These are phyloP conservation scores for Alternaria brassicae DNA, from an alignment of 2,329 filamentous ascomycete genomes.

Conservation along the genomic window DNA sequence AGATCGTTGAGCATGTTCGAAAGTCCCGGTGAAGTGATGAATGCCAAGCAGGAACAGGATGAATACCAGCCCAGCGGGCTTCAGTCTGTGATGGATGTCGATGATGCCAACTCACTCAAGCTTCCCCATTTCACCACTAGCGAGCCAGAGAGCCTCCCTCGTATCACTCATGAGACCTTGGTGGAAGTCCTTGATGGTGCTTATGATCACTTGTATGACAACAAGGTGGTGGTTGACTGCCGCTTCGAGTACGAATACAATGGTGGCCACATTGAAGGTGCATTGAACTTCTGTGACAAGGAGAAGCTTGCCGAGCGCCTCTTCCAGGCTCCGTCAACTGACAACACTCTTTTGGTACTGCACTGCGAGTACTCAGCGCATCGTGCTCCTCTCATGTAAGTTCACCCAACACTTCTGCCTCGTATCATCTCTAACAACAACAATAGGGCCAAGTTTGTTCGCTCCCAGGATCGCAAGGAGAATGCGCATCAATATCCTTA, in stretches of 20 bases:
- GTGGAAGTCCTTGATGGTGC: constrained; percentile 87
- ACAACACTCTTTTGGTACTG: constrained; percentile 84
- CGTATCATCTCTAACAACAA: constrained; percentile 24
- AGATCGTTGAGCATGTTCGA: constrained; percentile 98
- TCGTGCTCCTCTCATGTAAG: constrained; percentile 87
- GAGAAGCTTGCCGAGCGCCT: constrained; percentile 81
- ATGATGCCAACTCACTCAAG: constrained; percentile 74
- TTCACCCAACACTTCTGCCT: background rate
- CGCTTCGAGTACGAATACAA: constrained; percentile 99
- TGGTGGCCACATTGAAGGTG: constrained; percentile 91
- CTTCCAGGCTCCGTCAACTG: constrained; percentile 68
- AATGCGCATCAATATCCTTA: constrained; percentile 88
- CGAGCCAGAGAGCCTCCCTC: constrained; percentile 83
- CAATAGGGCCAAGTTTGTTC: constrained; percentile 79
- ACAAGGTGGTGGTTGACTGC: constrained; percentile 91
- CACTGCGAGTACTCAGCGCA: constrained; percentile 99
- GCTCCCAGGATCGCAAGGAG: constrained; percentile 82
- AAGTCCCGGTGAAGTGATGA: constrained; percentile 85
- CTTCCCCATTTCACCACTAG: constrained; percentile 88
- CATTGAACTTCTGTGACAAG: constrained; percentile 97
- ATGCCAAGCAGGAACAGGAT: constrained; percentile 69
- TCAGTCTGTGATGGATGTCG: constrained; percentile 82
- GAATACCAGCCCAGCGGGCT: constrained; percentile 65
- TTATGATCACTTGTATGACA: constrained; percentile 76
- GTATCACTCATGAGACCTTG: constrained; percentile 83